These are phyloP conservation scores for Penicillium sp. DNA, from an alignment of 2,329 filamentous ascomycete species.

Conservation along the genomic window DNA sequence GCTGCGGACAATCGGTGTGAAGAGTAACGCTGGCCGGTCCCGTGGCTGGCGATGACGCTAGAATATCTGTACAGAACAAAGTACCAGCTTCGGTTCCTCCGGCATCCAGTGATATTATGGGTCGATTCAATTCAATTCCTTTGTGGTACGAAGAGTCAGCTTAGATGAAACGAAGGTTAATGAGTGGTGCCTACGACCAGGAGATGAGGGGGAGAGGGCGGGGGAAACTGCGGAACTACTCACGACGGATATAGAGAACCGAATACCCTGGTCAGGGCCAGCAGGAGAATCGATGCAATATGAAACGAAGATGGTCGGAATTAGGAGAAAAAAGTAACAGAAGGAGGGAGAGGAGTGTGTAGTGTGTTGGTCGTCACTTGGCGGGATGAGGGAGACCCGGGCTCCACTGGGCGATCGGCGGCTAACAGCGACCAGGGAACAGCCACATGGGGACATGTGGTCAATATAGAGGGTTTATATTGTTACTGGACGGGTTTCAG, in stretches of 20 bases:
- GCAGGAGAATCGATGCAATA: slow-evolving; percentile 9
- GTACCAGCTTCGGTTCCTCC: slow-evolving; percentile 21
- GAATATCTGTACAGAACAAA: slow-evolving; percentile 21
- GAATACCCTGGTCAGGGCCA: slow-evolving; percentile 10
- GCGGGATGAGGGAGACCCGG: slow-evolving; percentile 29
- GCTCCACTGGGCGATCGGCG: slow-evolving; percentile 37
- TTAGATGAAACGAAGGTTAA: slow-evolving; percentile 27
- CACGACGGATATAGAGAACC: slow-evolving; percentile 8
- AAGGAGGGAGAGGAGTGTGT: slow-evolving; percentile 11
- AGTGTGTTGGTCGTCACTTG: slow-evolving; percentile 31
- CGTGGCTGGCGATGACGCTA: slow-evolving; percentile 14
- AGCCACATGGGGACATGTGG: slow-evolving; percentile 5
- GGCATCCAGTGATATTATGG: slow-evolving; percentile 20
- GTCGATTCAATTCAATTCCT: slow-evolving; percentile 19
- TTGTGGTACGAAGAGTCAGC: slow-evolving; percentile 29
- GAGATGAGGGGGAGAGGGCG: slow-evolving; percentile 21
- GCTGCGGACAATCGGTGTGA: slow-evolving; percentile 26
- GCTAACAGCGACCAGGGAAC: slow-evolving; percentile 31
- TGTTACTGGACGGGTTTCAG: neutral
- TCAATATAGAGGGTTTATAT: neutral
- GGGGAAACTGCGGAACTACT: slow-evolving; percentile 16
- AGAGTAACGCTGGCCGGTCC: slow-evolving; percentile 16
- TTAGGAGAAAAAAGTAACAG: neutral
- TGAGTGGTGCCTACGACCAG: slow-evolving; percentile 24
- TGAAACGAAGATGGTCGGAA: slow-evolving; percentile 4